Evolutionary conservation across 2,329 filamentous ascomycete species (phyloP).

Genomic region (Aspergillus aculeatus): DNA sequence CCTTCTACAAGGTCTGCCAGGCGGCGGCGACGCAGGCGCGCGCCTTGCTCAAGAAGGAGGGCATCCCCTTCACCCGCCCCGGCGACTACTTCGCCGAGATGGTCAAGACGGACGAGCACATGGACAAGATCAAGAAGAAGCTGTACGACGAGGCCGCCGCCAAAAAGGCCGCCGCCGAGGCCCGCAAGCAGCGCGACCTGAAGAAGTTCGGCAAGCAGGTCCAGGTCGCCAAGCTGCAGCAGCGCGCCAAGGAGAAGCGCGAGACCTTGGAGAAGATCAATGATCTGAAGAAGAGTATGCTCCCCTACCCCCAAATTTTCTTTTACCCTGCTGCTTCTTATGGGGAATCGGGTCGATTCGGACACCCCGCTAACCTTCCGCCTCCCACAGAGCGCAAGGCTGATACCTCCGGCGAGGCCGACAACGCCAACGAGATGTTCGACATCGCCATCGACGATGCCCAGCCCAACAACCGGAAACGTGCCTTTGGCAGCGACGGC

Average conservation of each 20-base stretch:
- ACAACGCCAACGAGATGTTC: conserved; percentile 78
- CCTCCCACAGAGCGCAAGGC: conserved; percentile 70
- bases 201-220: conserved; percentile 99
- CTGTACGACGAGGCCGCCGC: conserved; percentile 85
- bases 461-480: conserved; percentile 53
- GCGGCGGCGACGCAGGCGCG: conserved; percentile 74
- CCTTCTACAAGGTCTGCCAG: conserved; percentile 88
- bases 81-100: conserved; percentile 98
- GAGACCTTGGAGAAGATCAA: conserved; percentile 96
- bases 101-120: conserved; percentile 97
- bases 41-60: conserved; percentile 73
- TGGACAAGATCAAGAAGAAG: conserved; percentile 94
- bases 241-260: conserved; percentile 86
- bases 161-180: conserved; percentile 90
- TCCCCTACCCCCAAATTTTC: not conserved
- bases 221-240: conserved; percentile 92
- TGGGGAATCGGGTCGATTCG: not conserved
- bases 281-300: conserved; percentile 88
- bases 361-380: not conserved
- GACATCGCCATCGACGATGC: conserved; percentile 79
- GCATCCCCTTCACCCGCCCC: conserved; percentile 80
- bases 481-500: conserved; percentile 43
- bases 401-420: conserved; percentile 59
- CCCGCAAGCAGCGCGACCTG: conserved; percentile 84
- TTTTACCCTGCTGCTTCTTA: not conserved